Conservation (phyloP, 2,329 filamentous ascomycete genomes). For the Diaporthe ampelina region DNA sequence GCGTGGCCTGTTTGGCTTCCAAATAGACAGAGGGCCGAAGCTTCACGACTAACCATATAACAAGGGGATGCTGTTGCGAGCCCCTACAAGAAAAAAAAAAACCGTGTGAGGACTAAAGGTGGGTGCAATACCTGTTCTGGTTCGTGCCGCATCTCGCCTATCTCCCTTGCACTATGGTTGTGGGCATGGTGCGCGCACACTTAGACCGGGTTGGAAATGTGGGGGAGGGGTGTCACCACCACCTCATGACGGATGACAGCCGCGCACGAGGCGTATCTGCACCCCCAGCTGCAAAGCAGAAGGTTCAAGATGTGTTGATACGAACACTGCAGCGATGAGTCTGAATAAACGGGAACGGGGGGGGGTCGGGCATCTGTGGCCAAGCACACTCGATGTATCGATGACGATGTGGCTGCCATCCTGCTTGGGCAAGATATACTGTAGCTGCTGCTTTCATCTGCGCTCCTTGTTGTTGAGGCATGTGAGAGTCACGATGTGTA, state of each 20-base stretch:
- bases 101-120: not conserved
- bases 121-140: not conserved
- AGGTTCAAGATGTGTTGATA: not conserved
- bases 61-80: not conserved
- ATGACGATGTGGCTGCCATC: not conserved
- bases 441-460: not conserved
- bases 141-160: conserved; percentile 17
- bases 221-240: not conserved
- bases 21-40: not conserved
- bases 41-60: not conserved
- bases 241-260: not conserved
- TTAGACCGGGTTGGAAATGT: not conserved
- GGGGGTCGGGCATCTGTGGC: not conserved
- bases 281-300: not conserved
- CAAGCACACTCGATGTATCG: not conserved
- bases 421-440: too few species aligned
- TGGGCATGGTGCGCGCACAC: not conserved
- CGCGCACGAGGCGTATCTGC: not conserved
- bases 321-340: not conserved
- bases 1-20: conserved; percentile 10
- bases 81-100: not conserved
- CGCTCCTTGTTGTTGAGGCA: not conserved
- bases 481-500: not conserved
- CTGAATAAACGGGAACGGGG: too few species aligned
- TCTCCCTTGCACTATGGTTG: conserved; percentile 6